Evolutionary conservation across 257 asterid genomes (phyloP).

Genomic region (Solanum etuberosum): DNA sequence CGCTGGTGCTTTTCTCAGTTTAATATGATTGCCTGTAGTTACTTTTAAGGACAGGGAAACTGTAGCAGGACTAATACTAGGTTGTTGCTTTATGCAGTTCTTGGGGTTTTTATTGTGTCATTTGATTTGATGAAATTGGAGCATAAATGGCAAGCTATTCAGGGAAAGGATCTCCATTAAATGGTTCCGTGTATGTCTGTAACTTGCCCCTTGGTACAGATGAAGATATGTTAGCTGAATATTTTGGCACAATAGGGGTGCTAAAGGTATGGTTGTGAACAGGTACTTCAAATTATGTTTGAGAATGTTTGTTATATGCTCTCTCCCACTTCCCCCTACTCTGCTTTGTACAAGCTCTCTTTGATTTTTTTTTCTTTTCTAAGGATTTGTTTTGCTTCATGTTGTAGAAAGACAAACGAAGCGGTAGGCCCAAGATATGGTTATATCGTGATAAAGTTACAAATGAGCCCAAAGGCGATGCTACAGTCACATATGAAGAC

Average conservation of each 20-base stretch:
- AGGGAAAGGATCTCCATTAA: constrained; percentile 57
- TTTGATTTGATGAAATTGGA: constrained; percentile 43
- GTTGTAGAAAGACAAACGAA: constrained; percentile 81
- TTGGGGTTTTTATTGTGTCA: not conserved
- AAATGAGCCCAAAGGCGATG: constrained; percentile 96
- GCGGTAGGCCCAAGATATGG: constrained; percentile 96
- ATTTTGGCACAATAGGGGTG: constrained; percentile 93
- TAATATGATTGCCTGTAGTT: not conserved
- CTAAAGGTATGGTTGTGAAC: constrained; percentile 56
- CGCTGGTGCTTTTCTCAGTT: not conserved
- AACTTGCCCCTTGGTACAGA: constrained; percentile 84
- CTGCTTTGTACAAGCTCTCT: not conserved
- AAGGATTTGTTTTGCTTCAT: constrained; percentile 5
- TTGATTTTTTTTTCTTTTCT: not conserved
- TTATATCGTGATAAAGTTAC: constrained; percentile 80
- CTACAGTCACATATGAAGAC: constrained; percentile 94
- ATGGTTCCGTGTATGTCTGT: constrained; percentile 82
- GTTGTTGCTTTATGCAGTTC: not conserved
- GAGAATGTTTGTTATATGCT: not conserved
- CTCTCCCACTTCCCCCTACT: not conserved
- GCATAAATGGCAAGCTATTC: constrained; percentile 53
- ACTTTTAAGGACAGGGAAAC: not conserved
- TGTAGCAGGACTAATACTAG: not conserved
- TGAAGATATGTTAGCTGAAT: constrained; percentile 89
- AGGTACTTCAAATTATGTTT: constrained; percentile 4